Base-by-base conservation (phyloP, 2,329 filamentous ascomycete genomes). In the Ascochyta pisi region DNA sequence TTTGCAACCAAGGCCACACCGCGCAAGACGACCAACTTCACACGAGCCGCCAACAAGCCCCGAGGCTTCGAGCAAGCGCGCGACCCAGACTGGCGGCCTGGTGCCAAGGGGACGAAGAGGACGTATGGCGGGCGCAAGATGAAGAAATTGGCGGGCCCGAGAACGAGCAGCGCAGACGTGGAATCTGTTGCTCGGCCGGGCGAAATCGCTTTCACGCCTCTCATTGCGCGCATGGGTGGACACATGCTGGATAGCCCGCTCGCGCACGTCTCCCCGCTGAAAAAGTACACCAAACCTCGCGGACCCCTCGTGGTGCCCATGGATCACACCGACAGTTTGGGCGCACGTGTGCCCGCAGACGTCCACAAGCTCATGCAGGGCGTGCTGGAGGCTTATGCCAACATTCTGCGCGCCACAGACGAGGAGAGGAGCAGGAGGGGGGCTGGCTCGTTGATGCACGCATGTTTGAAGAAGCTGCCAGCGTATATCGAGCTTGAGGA, bases 401-500 rank as follows among this genome's bases (percentile, higher is more conserved):
- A 74, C n/a, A 61, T 75, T n/a, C 58, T 75, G n/a, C 60, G 69
- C 46, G 66, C 73, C 22, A 77, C 70, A 9, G 57, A 54, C 4
- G 57, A 55, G 4, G 61, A 65, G 29, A 67, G 64, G 47, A 67
- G 52, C 31, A 63, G 69, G 43, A 65, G 57, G 7, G 78, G 78
- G 16, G 66, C 76, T 4, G 59, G 73, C 10, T 77, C 76, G 3
- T 65, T 81, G 7, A 66, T 76, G 53, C 61, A 62, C 7, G 71
- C 70, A 3, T 80, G 78, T 49, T 57, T 81, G 27, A 69, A 71
- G 12, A 70, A 71, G 44, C 65, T 81, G 12, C 77, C 78, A 0
- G 66, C 66, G 12, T 78, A 79, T 40, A 77, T 81, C 29, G 69
- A 68, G 26, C 62, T 75, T 2, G 76, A 78, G 42, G 73, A 76